phyloP scores from a whole-genome alignment of 2,329 filamentous ascomycete genomes.

The Daldinia eschscholtzii region DNA sequence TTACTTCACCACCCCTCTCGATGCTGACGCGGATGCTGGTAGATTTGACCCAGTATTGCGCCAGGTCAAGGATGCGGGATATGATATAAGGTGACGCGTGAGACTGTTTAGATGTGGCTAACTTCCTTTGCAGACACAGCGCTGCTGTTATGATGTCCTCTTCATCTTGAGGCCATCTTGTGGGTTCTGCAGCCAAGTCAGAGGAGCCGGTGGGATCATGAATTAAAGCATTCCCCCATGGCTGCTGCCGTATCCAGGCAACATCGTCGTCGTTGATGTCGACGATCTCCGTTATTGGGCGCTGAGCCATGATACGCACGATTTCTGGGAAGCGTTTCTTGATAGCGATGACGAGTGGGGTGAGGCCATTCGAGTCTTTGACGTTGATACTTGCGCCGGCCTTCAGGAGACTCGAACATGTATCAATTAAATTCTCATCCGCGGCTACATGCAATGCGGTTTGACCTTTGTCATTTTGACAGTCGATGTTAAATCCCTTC shows the following conservation, averaged over 20 bases:
- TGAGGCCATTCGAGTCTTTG: constrained; percentile 9
- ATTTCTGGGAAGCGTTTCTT: constrained; percentile 23
- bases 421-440: constrained; percentile 18
- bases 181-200: background rate
- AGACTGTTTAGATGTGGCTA: background rate
- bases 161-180: constrained; percentile 33
- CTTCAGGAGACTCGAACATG: constrained; percentile 26
- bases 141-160: constrained; percentile 27
- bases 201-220: background rate
- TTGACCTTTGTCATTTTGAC: constrained; percentile 22
- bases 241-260: constrained; percentile 30
- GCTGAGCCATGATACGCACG: constrained; percentile 15
- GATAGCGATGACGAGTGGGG: constrained; percentile 21
- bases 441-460: constrained; percentile 29
- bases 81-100: constrained; percentile 11
- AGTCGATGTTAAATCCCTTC: constrained; percentile 22
- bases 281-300: background rate
- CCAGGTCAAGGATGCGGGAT: constrained; percentile 29
- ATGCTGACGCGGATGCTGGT: constrained; percentile 32
- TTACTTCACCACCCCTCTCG: constrained; percentile 23
- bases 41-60: constrained; percentile 34
- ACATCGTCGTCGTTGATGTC: constrained; percentile 19
- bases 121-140: constrained; percentile 30
- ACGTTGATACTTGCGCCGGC: constrained; percentile 27
- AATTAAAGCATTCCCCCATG: constrained; percentile 26